A percentile compares a stretch with the other conserved stretches of the same genome.
Evolutionary conservation across 1,284 basidiomycete species (phyloP).

Genomic region (Naganishia sp.): DNA sequence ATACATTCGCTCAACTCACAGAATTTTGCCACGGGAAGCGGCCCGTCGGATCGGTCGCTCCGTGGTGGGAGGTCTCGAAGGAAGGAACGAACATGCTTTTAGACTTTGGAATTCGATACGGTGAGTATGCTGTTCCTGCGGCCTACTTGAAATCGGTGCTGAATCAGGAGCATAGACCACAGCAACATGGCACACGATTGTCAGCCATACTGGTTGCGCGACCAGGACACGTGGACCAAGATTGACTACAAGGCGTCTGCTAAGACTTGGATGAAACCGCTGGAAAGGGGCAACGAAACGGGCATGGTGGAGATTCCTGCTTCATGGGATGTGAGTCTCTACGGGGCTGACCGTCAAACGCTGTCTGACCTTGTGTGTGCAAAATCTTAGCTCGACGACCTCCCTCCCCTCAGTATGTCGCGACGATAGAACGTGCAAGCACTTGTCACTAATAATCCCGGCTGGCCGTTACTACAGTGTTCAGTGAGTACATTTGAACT

Average conservation of each 20-base stretch:
- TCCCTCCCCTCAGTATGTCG: slow-evolving; percentile 41
- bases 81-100: slow-evolving; percentile 69
- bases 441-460: background rate
- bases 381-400: slow-evolving; percentile 62
- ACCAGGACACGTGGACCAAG: slow-evolving; percentile 71
- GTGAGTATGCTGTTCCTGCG: slow-evolving; percentile 49
- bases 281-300: slow-evolving; percentile 65
- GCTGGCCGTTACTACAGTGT: slow-evolving; percentile 20
- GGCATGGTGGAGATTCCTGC: slow-evolving; percentile 72
- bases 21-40: slow-evolving; percentile 68
- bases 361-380: background rate
- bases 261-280: slow-evolving; percentile 73
- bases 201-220: slow-evolving; percentile 70
- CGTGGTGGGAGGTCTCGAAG: slow-evolving; percentile 76
- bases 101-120: slow-evolving; percentile 74
- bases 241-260: slow-evolving; percentile 68
- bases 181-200: slow-evolving; percentile 62
- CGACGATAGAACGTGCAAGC: too few species aligned
- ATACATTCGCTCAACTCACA: slow-evolving; percentile 67
- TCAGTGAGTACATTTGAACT: slow-evolving; percentile 22
- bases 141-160: background rate
- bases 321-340: slow-evolving; percentile 60
- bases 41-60: slow-evolving; percentile 68
- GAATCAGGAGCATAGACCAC: slow-evolving; percentile 48
- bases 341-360: background rate